These are phyloP conservation scores for Aureoboletus auriporus DNA, from an alignment of 768 basidiomycete species.

Conservation along the genomic window DNA sequence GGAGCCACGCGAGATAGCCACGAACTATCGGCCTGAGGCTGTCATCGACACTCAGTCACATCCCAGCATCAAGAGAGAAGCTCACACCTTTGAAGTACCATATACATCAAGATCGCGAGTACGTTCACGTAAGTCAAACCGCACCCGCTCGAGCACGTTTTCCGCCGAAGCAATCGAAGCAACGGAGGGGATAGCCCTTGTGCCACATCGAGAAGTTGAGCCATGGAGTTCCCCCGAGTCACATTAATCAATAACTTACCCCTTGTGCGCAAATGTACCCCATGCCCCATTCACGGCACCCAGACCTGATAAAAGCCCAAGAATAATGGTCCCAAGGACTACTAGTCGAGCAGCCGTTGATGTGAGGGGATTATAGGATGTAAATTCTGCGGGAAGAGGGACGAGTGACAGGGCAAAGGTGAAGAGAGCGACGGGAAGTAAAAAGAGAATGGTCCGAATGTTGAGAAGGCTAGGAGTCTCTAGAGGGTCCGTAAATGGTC, in stretches of 20 bases:
- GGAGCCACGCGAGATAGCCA: constrained; percentile 29
- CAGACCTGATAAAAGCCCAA: constrained; percentile 79
- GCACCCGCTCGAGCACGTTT: constrained; percentile 54
- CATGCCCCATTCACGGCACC: constrained; percentile 70
- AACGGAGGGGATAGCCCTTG: constrained; percentile 21
- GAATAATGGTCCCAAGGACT: constrained; percentile 71
- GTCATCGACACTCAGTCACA: constrained; percentile 8
- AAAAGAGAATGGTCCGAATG: constrained; percentile 15
- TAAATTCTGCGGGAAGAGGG: constrained; percentile 56
- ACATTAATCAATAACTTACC: constrained; percentile 23
- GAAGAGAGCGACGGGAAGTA: constrained; percentile 51
- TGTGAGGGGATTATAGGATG: constrained; percentile 39
- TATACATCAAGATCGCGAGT: constrained; percentile 24
- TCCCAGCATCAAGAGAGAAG: neutral
- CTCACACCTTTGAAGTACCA: constrained; percentile 22
- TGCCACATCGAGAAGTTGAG: constrained; percentile 7
- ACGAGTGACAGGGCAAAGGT: constrained; percentile 61
- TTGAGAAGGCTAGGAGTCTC: constrained; percentile 25
- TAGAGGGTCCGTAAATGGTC: constrained; percentile 3
- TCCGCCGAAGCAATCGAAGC: constrained; percentile 47
- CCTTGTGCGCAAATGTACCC: constrained; percentile 29
- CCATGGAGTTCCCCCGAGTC: constrained; percentile 2
- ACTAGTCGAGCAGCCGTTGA: constrained; percentile 59
- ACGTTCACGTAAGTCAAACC: constrained; percentile 49
- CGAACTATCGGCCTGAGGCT: constrained; percentile 24